Base-by-base conservation (phyloP, 1,284 basidiomycete species). In the Moniliophthora roreri region DNA sequence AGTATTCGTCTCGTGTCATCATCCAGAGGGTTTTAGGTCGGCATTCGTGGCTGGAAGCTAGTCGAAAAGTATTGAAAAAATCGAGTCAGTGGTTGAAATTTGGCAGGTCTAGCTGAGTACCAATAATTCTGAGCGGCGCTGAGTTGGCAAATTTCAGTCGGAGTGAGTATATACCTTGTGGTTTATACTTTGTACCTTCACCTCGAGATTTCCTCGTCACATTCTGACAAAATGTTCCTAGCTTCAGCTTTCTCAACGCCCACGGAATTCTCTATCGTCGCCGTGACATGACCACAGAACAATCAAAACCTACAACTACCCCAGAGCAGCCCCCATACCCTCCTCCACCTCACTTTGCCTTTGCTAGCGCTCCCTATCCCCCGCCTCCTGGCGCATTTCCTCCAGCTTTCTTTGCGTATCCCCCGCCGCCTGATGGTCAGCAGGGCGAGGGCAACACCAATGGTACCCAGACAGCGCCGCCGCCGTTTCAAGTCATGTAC, bases 71-170 rank as follows among this genome's bases (percentile, higher is more conserved):
- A 16, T 21, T 11, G 40, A 23, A 41, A 28, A 26, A 46, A 10
- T 4, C 26, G 44, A 46, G 24, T 32, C 5, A 7, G 44, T 23
- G 8, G 44, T 46, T 46, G 44, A 24, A 44, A 15, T 46, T 46
- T 32, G 11, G 44, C 24, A 24, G 44, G 24, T 28, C 44, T n/a
- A 32, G 44, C 55, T 56, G 55, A 51, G 55, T 51, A 50, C 42
- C 41, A 56, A 56, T 41, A 51, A 51, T 50, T 53, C 55, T 53
- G 51, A 53, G 55, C 55, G 55, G 51, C 51, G 55, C 55, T 56
- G 51, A 51, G 55, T 53, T 52, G 41, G 51, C 41, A 52, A 52
- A 36, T 48, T 55, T 51, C 28, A 51, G 38, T 48, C 49, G 50
- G 50, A 55, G 55, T 56, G 55, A 56, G 55, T 50, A 47, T 28